Percentiles rank a stretch among this genome's conserved stretches.
Evolutionary conservation across 768 basidiomycete genomes (phyloP).

Genomic region (Tulasnella sp.): DNA sequence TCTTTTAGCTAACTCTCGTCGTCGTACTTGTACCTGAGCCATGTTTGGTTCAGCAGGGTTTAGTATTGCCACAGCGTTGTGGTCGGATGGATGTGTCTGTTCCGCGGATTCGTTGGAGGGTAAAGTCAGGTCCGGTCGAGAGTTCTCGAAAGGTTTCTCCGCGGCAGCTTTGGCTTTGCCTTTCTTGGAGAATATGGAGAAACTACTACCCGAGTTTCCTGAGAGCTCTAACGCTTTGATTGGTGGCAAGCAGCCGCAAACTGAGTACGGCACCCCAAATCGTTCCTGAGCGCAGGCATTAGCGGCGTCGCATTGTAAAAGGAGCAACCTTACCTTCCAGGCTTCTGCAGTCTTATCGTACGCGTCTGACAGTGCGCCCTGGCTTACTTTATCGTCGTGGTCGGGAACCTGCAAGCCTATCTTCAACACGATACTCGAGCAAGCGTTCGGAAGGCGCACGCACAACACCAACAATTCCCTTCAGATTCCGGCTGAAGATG

Average conservation of each 20-base stretch:
- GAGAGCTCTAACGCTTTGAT: background rate
- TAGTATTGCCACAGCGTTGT: conserved; percentile 20
- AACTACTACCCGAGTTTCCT: background rate
- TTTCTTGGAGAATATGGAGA: conserved; percentile 3
- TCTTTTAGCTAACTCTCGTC: background rate
- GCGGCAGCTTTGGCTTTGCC: background rate
- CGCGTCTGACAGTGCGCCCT: conserved; percentile 37
- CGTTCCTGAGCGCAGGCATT: conserved; percentile 31
- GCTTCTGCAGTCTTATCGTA: conserved; percentile 47
- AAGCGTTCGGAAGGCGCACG: background rate
- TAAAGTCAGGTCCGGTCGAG: conserved; percentile 21
- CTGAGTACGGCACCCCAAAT: conserved; percentile 46
- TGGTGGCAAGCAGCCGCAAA: conserved; percentile 50
- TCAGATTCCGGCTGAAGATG: background rate
- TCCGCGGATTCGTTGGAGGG: conserved; percentile 17
- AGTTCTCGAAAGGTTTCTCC: conserved; percentile 2
- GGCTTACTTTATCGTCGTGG: conserved; percentile 45
- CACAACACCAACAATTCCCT: background rate
- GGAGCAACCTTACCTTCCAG: conserved; percentile 35
- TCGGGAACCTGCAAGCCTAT: conserved; percentile 25
- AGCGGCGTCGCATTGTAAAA: background rate
- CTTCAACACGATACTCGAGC: background rate
- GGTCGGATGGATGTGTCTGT: conserved; percentile 23
- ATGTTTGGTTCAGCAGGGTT: background rate
- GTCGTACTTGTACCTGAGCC: background rate